Percentiles rank a stretch among this genome's conserved stretches.
Evolutionary conservation across 768 basidiomycete species (phyloP).

Genomic region (Rhodotorula graminis): DNA sequence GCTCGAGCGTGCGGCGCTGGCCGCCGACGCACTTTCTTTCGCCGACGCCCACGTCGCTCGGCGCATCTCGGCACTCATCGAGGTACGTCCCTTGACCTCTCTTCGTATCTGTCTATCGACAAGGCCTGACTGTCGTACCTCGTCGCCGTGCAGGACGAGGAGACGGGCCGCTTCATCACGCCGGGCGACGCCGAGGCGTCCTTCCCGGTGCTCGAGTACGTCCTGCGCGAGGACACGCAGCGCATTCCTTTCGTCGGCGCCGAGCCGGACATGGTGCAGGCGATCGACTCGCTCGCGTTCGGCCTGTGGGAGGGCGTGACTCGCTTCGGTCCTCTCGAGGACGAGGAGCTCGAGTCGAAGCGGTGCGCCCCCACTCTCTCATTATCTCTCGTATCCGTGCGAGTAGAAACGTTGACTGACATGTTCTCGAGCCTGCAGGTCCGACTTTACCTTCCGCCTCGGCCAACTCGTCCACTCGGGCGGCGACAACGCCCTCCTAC

Average conservation of each 20-base stretch:
- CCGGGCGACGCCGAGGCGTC: slow-evolving; percentile 1
- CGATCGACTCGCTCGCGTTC: neutral
- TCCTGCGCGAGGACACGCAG: slow-evolving; percentile 16
- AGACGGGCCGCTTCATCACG: slow-evolving; percentile 52
- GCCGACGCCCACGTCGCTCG: slow-evolving; percentile 19
- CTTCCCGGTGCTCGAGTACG: neutral
- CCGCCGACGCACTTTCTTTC: slow-evolving; percentile 11
- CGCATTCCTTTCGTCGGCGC: slow-evolving; percentile 52
- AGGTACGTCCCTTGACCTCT: neutral
- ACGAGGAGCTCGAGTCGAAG: slow-evolving; percentile 19
- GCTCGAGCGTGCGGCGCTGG: slow-evolving; percentile 1
- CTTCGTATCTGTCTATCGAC: too few relatives aligned
- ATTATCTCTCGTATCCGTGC: neutral
- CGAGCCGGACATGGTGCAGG: slow-evolving; percentile 52
- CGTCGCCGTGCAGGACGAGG: slow-evolving; percentile 58
- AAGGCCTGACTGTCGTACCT: too few relatives aligned
- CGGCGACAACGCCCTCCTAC: slow-evolving; percentile 51
- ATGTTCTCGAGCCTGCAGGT: neutral
- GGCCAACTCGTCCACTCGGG: slow-evolving; percentile 51
- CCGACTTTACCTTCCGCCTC: slow-evolving; percentile 51
- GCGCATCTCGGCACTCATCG: slow-evolving; percentile 3
- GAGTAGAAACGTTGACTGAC: neutral
- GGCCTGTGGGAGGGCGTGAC: slow-evolving; percentile 5
- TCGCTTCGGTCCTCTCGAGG: slow-evolving; percentile 41
- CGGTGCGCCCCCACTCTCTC: slow-evolving; percentile 9